Evolutionary conservation across 306 rosid species (phyloP), one percentile per base, ranked within the genome.

Genomic region (Prunus armeniaca): DNA sequence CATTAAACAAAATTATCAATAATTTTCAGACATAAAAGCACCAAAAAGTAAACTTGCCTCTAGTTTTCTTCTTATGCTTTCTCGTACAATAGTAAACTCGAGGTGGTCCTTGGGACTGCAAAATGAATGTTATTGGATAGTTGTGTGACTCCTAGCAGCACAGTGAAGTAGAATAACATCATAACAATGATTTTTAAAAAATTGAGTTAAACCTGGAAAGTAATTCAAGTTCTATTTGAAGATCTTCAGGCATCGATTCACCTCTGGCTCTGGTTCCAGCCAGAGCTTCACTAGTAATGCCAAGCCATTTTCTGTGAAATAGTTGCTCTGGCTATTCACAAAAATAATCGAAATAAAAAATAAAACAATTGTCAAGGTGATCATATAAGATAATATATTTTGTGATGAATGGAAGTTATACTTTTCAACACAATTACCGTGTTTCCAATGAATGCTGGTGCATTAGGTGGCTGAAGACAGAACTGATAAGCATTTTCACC

Each of bases 211-310:
- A 92, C 99, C 97, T 92, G 83, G 97, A 92, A 73, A 95, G 92
- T 65, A 95, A 86, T 80, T 95, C 97, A 56, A 88, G 89, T 82
- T 92, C 97, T 62, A 90, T 87, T 82, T 90, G 92, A 82, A 76
- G 88, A 78, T 95, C 99, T 27, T 84, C 84, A 67, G 88, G 69
- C 69, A 78, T 72, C 18, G 96, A 84, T 67, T 45, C 75, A 78
- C 99, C 97, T 87, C 97, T 89, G 51, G 92, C 97, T 63, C 99
- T 96, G 76, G 99, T 95, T 85, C 90, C 99, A 79, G 99, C 99
- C 85, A 92, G 83, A 73, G 97, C 99, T 72, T 95, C 97, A 45
- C 99, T 92, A 64, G 84, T 88, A 57, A 95, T 87, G 81, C 72
- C 78, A 75, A 90, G 97, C 67, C 84, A 73, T 87, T 91, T 93